Conservation (phyloP, 495 filamentous ascomycete species). For the Aspergillus biplanus region DNA sequence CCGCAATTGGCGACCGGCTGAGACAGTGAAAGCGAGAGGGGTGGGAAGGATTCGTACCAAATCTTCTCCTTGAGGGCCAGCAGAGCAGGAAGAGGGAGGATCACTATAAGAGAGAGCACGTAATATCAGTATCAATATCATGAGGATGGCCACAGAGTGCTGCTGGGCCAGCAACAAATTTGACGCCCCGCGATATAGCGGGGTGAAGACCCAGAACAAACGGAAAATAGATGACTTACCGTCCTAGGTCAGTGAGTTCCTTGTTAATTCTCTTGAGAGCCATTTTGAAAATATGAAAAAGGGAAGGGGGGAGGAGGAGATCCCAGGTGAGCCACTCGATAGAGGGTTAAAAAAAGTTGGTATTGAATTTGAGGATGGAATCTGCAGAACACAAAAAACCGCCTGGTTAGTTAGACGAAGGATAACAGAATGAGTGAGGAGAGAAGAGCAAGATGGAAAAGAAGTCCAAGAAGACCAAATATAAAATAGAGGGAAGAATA, state of each 20-base stretch:
- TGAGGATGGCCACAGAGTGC: neutral
- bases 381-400: constrained; percentile 19
- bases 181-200: constrained; percentile 32
- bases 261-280: constrained; percentile 99
- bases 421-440: neutral
- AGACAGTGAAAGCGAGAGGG: constrained; percentile 18
- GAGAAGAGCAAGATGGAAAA: constrained; percentile 5
- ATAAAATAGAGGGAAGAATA: constrained; percentile 13
- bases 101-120: constrained; percentile 61
- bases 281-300: constrained; percentile 60
- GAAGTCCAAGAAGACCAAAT: constrained; percentile 19
- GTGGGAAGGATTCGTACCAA: constrained; percentile 67
- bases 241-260: constrained; percentile 98
- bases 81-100: constrained; percentile 97
- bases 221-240: constrained; percentile 61
- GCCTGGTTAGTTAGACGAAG: constrained; percentile 16
- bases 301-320: constrained; percentile 16
- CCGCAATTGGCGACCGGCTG: constrained; percentile 21
- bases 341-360: constrained; percentile 22
- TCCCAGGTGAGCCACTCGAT: constrained; percentile 20
- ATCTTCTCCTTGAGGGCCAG: constrained; percentile 95
- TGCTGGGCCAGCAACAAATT: constrained; percentile 4
- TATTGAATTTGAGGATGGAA: constrained; percentile 24
- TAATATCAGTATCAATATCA: constrained; percentile 3
- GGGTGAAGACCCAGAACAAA: constrained; percentile 19